Conservation (phyloP, 768 basidiomycete genomes). For the Dentipellis fragilis region DNA sequence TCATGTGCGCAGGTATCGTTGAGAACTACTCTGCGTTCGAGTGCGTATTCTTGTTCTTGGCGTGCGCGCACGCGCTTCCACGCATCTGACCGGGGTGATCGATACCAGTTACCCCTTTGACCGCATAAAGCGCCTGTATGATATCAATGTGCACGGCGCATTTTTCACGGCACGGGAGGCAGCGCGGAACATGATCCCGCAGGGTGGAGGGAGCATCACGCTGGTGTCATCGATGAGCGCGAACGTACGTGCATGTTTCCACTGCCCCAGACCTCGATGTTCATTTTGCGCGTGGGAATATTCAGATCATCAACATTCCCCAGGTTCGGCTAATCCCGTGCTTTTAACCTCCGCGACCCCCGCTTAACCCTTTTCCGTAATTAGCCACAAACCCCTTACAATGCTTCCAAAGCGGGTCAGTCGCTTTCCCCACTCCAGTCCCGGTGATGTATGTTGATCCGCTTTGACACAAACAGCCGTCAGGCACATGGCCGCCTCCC, state of each 20-base stretch:
- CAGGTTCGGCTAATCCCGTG: conserved; percentile 38
- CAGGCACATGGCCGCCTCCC: conserved; percentile 84
- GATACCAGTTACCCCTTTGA: conserved; percentile 69
- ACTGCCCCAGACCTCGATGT: conserved; percentile 4
- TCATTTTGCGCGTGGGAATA: not conserved
- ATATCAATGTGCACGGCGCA: conserved; percentile 89
- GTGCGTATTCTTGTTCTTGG: conserved; percentile 28
- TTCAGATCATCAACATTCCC: conserved; percentile 79
- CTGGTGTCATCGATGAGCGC: conserved; percentile 90
- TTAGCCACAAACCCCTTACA: conserved; percentile 88
- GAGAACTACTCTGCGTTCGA: conserved; percentile 86
- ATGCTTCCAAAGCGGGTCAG: conserved; percentile 86
- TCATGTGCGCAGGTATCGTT: conserved; percentile 49
- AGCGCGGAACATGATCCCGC: conserved; percentile 82
- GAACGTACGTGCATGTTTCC: conserved; percentile 40
- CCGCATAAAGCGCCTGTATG: conserved; percentile 73
- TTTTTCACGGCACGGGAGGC: conserved; percentile 97
- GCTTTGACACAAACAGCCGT: conserved; percentile 63
- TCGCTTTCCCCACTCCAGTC: not conserved
- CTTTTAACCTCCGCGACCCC: not conserved
- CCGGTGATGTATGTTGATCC: not conserved
- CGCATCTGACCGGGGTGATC: not conserved
- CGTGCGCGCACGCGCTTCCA: not conserved
- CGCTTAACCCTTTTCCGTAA: not conserved
- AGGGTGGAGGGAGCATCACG: conserved; percentile 70